Evolutionary conservation across 2,329 filamentous ascomycete species (phyloP).

Genomic region (Meredithiella fracta): DNA sequence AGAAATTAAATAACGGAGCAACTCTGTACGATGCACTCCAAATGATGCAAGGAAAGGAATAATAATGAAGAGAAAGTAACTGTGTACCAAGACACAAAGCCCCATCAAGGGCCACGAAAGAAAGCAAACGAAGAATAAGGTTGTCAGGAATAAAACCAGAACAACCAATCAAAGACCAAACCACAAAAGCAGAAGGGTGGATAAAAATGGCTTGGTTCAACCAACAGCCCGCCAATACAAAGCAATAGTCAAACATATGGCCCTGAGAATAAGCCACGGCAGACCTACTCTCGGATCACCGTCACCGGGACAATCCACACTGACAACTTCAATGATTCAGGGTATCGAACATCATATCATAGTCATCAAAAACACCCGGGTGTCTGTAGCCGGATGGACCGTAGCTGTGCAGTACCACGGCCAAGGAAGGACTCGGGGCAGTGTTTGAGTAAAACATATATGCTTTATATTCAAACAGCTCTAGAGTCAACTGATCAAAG

Average conservation of each 20-base stretch:
- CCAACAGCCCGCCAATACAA: background rate
- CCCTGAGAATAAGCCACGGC: too few relatives aligned
- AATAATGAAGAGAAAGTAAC: background rate
- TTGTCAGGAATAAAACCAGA: background rate
- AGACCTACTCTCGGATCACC: background rate
- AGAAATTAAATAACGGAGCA: background rate
- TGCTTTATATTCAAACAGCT: background rate
- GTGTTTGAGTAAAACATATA: background rate
- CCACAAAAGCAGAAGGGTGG: too few relatives aligned
- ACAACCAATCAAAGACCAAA: background rate
- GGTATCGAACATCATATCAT: background rate
- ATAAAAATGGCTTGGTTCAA: background rate
- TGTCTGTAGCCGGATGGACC: too few relatives aligned
- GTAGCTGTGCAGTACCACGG: too few relatives aligned
- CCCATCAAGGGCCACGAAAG: background rate
- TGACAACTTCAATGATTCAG: background rate
- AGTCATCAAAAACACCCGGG: background rate
- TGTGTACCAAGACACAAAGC: background rate
- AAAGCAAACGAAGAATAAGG: background rate
- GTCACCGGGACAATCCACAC: background rate
- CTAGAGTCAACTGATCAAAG: conserved; percentile 1
- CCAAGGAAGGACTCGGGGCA: too few relatives aligned
- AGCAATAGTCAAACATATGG: background rate
- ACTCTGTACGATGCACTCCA: background rate
- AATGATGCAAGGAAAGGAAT: conserved; percentile 2